Base-by-base conservation (phyloP, 805 yeast species). In the Jamesozyma gamospora region DNA sequence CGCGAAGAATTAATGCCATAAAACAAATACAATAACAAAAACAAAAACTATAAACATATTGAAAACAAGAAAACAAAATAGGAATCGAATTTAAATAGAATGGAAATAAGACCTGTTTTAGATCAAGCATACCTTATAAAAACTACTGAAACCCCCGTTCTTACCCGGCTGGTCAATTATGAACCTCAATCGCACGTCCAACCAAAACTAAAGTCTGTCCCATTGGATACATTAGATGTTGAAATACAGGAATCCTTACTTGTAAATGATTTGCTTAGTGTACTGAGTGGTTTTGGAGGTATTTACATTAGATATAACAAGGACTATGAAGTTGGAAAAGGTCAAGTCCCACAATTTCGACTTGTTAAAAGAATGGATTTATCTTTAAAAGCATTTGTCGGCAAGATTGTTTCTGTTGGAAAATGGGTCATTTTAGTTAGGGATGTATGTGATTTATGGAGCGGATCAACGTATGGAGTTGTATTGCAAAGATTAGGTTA, bases 271-370 rank as follows among this genome's bases (percentile, higher is more conserved):
- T 55, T 87, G 9, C 51, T 86, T 16, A 71, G 70, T 49, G 79
- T 83, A 1, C 56, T 92, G 12, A 49, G 77, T 26, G 94, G 94
- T 0, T 60, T 71, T 21, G 95, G 87, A 56, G 96, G 96, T 0
- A 67, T 69, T 16, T 85, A 82, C 52, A 74, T 90, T 28, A 65
- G 87, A 33, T 85, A 72, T 53, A 70, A 79, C 26, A 81, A 75
- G 32, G 65, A 69, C 16, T 84, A 74, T 52, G 74, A 76, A 49
- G 77, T 78, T 0, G 42, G 37, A 51, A 37, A 40, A 13, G 17
- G 27, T 3, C 65, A 70, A 27, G 27, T 36, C 12, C 94, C 95
- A 1, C 90, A 81, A 43, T 87, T 72, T 58, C 71, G 75, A 45
- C 72, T 86, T 19, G 79, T 82, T 32, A 80, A 76, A 47, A 76